Evolutionary conservation across 176 grass and related monocot genomes (phyloP).

Genomic region (Oryza officinalis): DNA sequence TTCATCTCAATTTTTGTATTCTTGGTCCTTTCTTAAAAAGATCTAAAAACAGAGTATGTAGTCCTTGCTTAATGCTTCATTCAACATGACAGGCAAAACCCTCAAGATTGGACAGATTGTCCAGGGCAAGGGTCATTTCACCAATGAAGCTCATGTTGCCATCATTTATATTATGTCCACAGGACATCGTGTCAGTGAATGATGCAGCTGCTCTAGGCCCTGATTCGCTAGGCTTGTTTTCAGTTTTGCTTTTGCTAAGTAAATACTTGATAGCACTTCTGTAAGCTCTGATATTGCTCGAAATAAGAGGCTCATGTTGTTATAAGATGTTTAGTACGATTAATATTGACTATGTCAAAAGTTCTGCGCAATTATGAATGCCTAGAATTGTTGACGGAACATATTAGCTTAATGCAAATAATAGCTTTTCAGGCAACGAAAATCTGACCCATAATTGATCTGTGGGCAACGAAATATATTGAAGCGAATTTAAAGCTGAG

Average conservation of each 20-base stretch:
- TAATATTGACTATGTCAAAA: constrained; percentile 1
- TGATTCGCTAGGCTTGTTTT: too few species aligned
- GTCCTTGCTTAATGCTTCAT: not conserved
- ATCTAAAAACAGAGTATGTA: not conserved
- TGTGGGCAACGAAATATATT: constrained; percentile 1
- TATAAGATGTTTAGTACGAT: constrained; percentile 1
- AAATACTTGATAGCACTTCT: constrained; percentile 1
- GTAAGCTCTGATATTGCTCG: not conserved
- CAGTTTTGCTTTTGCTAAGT: constrained; percentile 1
- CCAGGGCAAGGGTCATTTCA: not conserved
- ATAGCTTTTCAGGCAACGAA: not conserved
- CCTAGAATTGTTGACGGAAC: not conserved
- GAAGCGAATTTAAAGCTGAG: not conserved
- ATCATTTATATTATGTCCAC: not conserved
- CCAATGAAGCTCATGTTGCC: not conserved
- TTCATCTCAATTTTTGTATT: not conserved
- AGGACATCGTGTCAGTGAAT: not conserved
- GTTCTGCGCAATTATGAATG: not conserved
- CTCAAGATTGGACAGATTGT: not conserved
- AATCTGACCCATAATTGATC: constrained; percentile 1
- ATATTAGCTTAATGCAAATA: not conserved
- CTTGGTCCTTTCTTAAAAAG: not conserved
- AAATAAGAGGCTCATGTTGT: not conserved
- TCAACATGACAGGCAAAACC: not conserved
- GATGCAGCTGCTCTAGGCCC: not conserved